These are phyloP conservation scores for Euphrasia confusa DNA, from an alignment of 257 asterid genomes.

Conservation along the genomic window DNA sequence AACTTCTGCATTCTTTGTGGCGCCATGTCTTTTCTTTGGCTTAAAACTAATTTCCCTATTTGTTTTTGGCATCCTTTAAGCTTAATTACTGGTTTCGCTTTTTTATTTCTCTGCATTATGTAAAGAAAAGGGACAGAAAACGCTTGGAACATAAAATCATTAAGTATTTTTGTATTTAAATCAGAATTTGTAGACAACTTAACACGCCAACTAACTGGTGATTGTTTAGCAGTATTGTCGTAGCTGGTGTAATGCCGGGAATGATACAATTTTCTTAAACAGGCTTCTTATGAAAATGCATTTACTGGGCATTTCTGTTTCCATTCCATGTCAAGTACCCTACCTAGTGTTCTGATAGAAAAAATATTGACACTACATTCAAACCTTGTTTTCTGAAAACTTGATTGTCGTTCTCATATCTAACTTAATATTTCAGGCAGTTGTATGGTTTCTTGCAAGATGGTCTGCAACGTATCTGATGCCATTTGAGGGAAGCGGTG, in stretches of 20 bases:
- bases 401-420: slow-evolving; percentile 18
- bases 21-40: not conserved
- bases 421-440: slow-evolving; percentile 55
- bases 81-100: not conserved
- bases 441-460: slow-evolving; percentile 93
- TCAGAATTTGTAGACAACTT: not conserved
- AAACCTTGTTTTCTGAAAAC: not conserved
- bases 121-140: slow-evolving; percentile 2
- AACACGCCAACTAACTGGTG: not conserved
- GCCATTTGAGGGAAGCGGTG: slow-evolving; percentile 53
- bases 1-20: too few species aligned
- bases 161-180: too few species aligned
- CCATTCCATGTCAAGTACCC: slow-evolving; percentile 3
- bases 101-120: not conserved
- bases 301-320: slow-evolving; percentile 5
- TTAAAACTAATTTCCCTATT: not conserved
- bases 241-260: not conserved
- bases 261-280: slow-evolving; percentile 7
- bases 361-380: not conserved
- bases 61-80: not conserved
- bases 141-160: not conserved
- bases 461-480: slow-evolving; percentile 89
- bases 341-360: not conserved
- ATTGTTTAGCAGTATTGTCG: not conserved
- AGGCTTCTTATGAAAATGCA: slow-evolving; percentile 2